Conservation (phyloP, 1,284 basidiomycete genomes). For the Moesziomyces globuligerus region DNA sequence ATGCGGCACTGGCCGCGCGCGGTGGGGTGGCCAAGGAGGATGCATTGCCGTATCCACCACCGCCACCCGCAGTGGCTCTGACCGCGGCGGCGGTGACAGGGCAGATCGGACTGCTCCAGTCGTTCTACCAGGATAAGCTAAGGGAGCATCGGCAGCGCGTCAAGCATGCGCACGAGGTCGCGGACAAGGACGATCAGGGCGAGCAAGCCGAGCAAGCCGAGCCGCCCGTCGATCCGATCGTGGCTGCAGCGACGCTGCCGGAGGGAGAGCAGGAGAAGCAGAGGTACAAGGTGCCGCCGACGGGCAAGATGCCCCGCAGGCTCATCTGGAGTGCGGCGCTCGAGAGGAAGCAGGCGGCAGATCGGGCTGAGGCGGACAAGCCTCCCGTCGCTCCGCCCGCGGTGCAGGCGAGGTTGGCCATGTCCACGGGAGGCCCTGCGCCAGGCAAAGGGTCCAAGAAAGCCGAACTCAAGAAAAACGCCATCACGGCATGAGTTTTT, state of each 20-base stretch:
- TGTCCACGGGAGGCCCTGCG: neutral
- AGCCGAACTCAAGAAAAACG: conserved; percentile 22
- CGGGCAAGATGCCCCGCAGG: conserved; percentile 60
- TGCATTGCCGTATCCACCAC: conserved; percentile 75
- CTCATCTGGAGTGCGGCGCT: conserved; percentile 28
- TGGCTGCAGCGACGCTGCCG: conserved; percentile 32
- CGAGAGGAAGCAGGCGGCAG: conserved; percentile 8
- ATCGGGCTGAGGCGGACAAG: conserved; percentile 4
- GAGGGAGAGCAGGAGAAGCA: conserved; percentile 62
- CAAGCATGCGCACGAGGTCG: conserved; percentile 16
- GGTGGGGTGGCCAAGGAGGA: conserved; percentile 12
- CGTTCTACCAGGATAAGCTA: conserved; percentile 72
- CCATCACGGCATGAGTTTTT: conserved; percentile 17
- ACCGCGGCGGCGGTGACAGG: conserved; percentile 75
- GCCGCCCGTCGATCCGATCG: conserved; percentile 5
- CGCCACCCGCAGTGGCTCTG: conserved; percentile 80
- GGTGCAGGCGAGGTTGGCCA: conserved; percentile 1
- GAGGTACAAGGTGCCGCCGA: conserved; percentile 63
- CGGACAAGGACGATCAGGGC: conserved; percentile 1
- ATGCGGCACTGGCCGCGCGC: neutral
- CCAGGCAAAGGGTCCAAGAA: conserved; percentile 9
- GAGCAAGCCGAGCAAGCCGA: neutral
- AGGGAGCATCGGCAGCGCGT: conserved; percentile 25
- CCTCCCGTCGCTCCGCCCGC: neutral
- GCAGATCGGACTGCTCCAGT: conserved; percentile 84